These are phyloP conservation scores for Lodderomyces elongisporus DNA, from an alignment of 1,139 yeast genomes.

Conservation along the genomic window DNA sequence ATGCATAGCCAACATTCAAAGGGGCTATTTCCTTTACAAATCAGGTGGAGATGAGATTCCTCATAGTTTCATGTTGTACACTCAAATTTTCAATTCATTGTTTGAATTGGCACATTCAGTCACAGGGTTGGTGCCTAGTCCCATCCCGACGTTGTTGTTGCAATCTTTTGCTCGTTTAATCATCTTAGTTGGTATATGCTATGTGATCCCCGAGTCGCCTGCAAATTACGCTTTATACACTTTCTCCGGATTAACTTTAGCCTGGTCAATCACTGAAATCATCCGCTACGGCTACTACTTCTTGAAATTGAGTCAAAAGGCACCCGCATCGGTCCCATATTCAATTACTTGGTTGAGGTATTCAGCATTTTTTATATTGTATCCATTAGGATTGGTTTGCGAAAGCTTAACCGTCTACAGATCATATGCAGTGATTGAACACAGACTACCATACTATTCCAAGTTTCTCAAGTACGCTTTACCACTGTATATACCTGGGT, in stretches of 20 bases:
- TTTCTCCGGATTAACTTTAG: conserved; percentile 23
- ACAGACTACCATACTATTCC: conserved; percentile 14
- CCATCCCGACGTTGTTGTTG: conserved; percentile 23
- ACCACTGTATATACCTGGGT: conserved; percentile 31
- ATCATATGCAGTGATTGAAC: conserved; percentile 17
- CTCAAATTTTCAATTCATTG: conserved; percentile 27
- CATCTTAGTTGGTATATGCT: conserved; percentile 30
- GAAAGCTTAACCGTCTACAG: conserved; percentile 29
- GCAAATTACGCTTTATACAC: conserved; percentile 25
- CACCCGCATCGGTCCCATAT: conserved; percentile 17
- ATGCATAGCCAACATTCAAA: conserved; percentile 15
- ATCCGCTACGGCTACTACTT: conserved; percentile 28
- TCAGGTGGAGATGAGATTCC: conserved; percentile 15
- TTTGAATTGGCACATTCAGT: conserved; percentile 25
- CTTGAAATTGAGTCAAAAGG: conserved; percentile 4
- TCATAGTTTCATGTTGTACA: conserved; percentile 24
- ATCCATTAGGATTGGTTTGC: conserved; percentile 31
- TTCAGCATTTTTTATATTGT: conserved; percentile 28
- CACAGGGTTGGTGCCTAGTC: conserved; percentile 27
- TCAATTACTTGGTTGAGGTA: conserved; percentile 29
- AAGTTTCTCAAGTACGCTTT: conserved; percentile 27
- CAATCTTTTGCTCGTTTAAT: conserved; percentile 32
- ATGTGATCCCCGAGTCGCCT: conserved; percentile 26
- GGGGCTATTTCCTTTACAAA: conserved; percentile 3
- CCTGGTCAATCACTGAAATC: conserved; percentile 35